Conservation (phyloP, 2,329 filamentous ascomycete genomes). For the Colletotrichum tropicale region DNA sequence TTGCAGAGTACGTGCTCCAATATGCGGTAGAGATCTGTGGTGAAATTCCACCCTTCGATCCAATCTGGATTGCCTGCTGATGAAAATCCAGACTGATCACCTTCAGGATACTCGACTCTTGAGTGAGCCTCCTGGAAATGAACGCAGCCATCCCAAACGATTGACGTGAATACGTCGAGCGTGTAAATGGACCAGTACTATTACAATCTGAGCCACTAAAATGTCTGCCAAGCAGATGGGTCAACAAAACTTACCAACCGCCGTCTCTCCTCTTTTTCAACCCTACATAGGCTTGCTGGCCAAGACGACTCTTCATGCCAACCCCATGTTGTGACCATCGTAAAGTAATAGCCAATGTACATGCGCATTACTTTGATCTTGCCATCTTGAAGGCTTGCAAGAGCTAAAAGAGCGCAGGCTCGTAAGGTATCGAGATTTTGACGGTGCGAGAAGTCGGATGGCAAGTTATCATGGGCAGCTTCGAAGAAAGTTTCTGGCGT, state of each 20-base stretch:
- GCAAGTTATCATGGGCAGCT: not conserved
- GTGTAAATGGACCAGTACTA: not conserved
- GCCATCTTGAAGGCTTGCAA: not conserved
- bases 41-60: not conserved
- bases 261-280: not conserved
- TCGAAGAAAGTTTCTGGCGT: not conserved
- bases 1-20: not conserved
- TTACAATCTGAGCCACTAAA: not conserved
- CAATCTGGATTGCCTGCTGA: not conserved
- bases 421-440: not conserved
- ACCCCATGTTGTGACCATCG: not conserved
- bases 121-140: not conserved
- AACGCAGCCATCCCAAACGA: not conserved
- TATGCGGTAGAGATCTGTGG: not conserved
- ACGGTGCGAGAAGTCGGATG: not conserved
- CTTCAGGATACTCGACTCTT: not conserved
- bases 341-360: not conserved
- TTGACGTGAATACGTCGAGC: not conserved
- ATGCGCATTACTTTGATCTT: not conserved
- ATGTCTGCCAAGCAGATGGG: not conserved
- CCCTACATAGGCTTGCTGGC: not conserved
- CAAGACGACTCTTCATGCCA: not conserved
- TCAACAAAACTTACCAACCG: not conserved
- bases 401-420: not conserved
- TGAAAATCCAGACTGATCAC: not conserved